Conservation (phyloP, 371 early-diverging fungal genomes). For the Actinomortierella wolfii region DNA sequence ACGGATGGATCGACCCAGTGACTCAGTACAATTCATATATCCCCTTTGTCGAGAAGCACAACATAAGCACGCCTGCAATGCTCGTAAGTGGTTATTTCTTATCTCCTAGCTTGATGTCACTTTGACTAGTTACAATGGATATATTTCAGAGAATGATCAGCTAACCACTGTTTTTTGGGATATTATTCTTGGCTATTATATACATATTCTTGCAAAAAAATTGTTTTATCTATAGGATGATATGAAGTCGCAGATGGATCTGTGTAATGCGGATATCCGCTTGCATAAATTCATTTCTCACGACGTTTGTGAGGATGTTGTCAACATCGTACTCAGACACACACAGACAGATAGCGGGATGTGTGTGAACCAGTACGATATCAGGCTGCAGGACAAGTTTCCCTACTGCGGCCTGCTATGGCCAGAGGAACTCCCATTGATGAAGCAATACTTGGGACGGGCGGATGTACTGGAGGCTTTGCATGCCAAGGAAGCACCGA, state of each 20-base stretch:
- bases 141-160: background rate
- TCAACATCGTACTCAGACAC: slow-evolving; percentile 2
- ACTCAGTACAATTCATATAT: slow-evolving; percentile 59
- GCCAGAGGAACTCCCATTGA: slow-evolving; percentile 71
- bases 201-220: too few relatives aligned
- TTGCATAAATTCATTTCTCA: slow-evolving; percentile 18
- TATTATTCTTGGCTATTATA: too few relatives aligned
- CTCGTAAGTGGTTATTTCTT: slow-evolving; percentile 36
- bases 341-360: background rate
- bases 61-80: slow-evolving; percentile 45
- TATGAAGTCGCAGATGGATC: slow-evolving; percentile 9
- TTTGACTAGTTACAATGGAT: too few relatives aligned
- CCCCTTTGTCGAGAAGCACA: slow-evolving; percentile 51
- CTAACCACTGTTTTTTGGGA: background rate
- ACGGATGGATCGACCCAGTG: slow-evolving; percentile 87
- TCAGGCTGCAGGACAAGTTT: slow-evolving; percentile 65
- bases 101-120: too few relatives aligned
- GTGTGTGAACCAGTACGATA: slow-evolving; percentile 87
- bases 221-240: slow-evolving; percentile 4
- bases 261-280: slow-evolving; percentile 24
- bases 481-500: slow-evolving; percentile 55
- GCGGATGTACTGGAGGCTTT: slow-evolving; percentile 59
- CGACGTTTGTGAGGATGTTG: slow-evolving; percentile 15
- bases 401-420: slow-evolving; percentile 76
- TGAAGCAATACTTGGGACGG: slow-evolving; percentile 65